phyloP scores from a whole-genome alignment of 2,329 filamentous ascomycete species.

The Diplodia corticola region DNA sequence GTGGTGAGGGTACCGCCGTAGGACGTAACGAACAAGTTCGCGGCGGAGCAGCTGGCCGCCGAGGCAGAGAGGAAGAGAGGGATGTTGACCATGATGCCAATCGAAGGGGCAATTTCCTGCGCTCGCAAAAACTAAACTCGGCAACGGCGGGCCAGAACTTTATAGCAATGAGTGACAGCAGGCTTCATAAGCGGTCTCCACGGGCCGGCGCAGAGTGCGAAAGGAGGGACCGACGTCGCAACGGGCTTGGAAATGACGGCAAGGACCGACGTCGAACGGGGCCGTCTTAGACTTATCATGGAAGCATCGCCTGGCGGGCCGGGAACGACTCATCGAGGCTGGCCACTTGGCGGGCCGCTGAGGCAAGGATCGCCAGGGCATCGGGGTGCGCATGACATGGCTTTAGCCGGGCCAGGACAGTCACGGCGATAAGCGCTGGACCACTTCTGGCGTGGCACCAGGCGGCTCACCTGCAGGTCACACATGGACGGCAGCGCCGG shows the following conservation, averaged over 20 bases:
- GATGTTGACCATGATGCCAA: conserved; percentile 14
- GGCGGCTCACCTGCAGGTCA: neutral
- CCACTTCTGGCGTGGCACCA: neutral
- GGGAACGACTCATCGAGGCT: neutral
- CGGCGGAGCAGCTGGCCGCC: neutral
- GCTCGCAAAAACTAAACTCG: neutral
- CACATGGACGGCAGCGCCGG: neutral
- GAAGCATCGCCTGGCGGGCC: neutral
- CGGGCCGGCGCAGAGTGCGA: neutral
- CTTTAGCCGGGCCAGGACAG: neutral
- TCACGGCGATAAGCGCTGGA: neutral
- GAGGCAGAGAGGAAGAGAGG: conserved; percentile 8
- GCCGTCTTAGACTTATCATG: conserved; percentile 8
- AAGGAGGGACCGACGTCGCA: conserved; percentile 12
- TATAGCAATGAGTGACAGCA: conserved; percentile 3
- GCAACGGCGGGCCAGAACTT: neutral
- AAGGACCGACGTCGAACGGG: conserved; percentile 6
- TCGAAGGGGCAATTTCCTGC: neutral
- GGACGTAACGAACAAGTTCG: conserved; percentile 46
- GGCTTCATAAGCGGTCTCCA: neutral
- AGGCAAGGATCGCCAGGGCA: conserved; percentile 11
- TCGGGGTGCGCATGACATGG: conserved; percentile 1
- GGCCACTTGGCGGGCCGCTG: conserved; percentile 1
- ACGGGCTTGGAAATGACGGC: neutral
- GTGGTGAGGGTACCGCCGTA: conserved; percentile 49